A percentile compares a stretch with the other conserved stretches of the same genome.
Evolutionary conservation across 148 eudicot genomes (phyloP).

Genomic region (Amaranthus hypochondriacus): DNA sequence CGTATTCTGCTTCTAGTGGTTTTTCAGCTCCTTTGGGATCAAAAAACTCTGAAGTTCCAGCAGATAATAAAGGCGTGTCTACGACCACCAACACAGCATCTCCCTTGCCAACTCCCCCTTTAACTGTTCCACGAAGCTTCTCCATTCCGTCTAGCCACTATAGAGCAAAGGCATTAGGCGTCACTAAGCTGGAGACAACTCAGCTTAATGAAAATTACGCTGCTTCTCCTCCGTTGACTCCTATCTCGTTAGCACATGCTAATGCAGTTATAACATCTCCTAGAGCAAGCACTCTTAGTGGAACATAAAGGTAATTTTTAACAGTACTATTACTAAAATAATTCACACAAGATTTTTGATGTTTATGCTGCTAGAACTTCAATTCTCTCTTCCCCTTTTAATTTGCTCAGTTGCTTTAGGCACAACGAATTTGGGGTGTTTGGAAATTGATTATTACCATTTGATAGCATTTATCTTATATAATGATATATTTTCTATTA

Average conservation of each 20-base stretch:
- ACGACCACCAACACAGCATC: conserved; percentile 45
- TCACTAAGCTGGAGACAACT: conserved; percentile 46
- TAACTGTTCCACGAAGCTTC: conserved; percentile 65
- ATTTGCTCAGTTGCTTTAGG: too few species aligned
- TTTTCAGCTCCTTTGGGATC: conserved; percentile 55
- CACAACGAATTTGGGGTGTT: not conserved
- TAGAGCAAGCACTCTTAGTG: conserved; percentile 24
- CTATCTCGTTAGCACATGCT: conserved; percentile 53
- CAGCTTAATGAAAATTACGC: conserved; percentile 32
- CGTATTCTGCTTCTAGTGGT: conserved; percentile 39
- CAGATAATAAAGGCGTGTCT: conserved; percentile 38
- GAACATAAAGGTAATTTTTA: conserved; percentile 22
- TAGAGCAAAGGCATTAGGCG: conserved; percentile 43
- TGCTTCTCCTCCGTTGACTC: conserved; percentile 75
- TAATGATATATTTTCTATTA: not conserved
- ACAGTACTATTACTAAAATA: not conserved
- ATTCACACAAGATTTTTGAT: not conserved
- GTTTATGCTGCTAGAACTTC: not conserved
- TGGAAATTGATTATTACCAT: not conserved
- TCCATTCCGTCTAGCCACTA: conserved; percentile 79
- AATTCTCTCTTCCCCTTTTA: not conserved
- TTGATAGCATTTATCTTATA: not conserved
- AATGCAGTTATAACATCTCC: conserved; percentile 19
- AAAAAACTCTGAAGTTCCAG: conserved; percentile 49
- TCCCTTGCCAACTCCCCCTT: conserved; percentile 74